These are phyloP conservation scores for Dryas integrifolia DNA, from an alignment of 331 rosid species.

Conservation along the genomic window DNA sequence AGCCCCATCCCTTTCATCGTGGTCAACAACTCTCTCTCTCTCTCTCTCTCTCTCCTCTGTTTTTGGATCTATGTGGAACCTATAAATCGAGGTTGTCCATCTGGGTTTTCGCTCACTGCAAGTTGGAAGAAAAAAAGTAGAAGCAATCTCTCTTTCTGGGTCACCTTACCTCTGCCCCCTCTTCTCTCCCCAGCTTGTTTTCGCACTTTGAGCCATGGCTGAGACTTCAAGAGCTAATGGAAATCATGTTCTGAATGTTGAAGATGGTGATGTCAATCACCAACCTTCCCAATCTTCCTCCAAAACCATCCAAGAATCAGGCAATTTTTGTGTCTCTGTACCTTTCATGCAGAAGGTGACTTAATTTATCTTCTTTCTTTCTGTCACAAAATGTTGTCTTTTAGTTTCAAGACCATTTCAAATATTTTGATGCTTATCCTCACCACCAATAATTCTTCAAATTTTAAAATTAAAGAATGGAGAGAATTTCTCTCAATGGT, in stretches of 20 bases:
- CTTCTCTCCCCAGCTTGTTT: not conserved
- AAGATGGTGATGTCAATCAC: constrained; percentile 26
- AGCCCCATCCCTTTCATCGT: constrained; percentile 7
- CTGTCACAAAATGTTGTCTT: not conserved
- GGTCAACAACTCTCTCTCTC: constrained; percentile 22
- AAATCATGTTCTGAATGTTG: constrained; percentile 38
- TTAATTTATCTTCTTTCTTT: not conserved
- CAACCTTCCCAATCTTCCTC: not conserved
- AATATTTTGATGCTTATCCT: not conserved
- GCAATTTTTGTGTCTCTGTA: constrained; percentile 21
- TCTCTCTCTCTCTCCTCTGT: not conserved
- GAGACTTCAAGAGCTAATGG: constrained; percentile 34
- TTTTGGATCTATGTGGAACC: constrained; percentile 17
- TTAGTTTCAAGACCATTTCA: not conserved
- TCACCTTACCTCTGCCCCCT: not conserved
- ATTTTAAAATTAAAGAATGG: no score
- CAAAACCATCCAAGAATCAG: constrained; percentile 17
- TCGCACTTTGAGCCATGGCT: constrained; percentile 39
- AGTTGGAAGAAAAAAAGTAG: not conserved
- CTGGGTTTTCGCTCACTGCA: constrained; percentile 1
- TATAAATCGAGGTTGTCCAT: constrained; percentile 32
- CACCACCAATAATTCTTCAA: no score
- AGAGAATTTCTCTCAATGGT: no score
- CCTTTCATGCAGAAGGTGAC: constrained; percentile 70
- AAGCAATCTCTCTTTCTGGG: not conserved